A percentile compares a stretch with the other conserved stretches of the same genome.
These are phyloP conservation scores for Diutina mesorugosa DNA, from an alignment of 1,139 yeast species.

Conservation along the genomic window DNA sequence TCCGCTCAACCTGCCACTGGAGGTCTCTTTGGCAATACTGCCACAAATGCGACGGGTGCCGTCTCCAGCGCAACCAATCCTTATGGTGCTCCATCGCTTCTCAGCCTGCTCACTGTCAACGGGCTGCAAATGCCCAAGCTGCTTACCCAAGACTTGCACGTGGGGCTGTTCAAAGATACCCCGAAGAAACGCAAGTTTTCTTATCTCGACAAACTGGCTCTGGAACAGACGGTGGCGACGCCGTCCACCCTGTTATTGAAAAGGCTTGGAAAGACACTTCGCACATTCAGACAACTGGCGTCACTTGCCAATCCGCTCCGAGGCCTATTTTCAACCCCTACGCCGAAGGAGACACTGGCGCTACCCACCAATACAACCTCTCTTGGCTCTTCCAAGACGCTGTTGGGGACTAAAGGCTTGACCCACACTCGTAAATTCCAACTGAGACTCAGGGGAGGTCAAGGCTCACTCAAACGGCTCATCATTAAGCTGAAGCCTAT, in stretches of 20 bases:
- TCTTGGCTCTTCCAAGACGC: not conserved
- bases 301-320: not conserved
- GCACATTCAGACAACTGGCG: not conserved
- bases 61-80: not conserved
- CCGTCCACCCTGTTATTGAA: not conserved
- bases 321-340: conserved; percentile 8
- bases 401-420: not conserved
- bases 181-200: conserved; percentile 1
- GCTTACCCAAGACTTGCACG: not conserved
- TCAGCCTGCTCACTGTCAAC: conserved; percentile 5
- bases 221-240: not conserved
- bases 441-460: not conserved
- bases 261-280: not conserved
- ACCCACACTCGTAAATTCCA: not conserved
- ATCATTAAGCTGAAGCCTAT: conserved; percentile 30
- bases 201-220: conserved; percentile 15
- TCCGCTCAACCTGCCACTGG: not conserved
- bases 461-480: conserved; percentile 17
- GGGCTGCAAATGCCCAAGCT: conserved; percentile 3
- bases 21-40: conserved; percentile 2
- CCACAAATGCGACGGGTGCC: not conserved
- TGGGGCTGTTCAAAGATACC: not conserved
- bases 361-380: conserved; percentile 3
- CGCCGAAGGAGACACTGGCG: conserved; percentile 5
- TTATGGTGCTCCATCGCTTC: not conserved